Evolutionary conservation across 257 asterid species (phyloP).

Genomic region (Gentiana macrophylla): DNA sequence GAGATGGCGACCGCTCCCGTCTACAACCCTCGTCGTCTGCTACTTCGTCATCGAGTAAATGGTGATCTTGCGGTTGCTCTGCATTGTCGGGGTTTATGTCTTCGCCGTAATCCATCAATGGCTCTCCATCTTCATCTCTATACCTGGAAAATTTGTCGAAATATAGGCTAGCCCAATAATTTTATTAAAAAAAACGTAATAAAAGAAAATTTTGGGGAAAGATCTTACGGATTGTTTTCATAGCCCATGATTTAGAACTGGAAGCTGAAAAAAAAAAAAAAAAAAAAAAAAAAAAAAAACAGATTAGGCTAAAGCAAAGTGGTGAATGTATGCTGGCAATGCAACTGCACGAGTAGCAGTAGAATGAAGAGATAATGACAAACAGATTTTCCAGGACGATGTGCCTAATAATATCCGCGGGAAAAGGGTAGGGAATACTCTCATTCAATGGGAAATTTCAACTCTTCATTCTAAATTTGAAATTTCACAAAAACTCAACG

Average conservation of each 20-base stretch:
- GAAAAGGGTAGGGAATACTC: too few relatives aligned
- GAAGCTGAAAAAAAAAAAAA: neutral
- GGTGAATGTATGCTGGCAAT: neutral
- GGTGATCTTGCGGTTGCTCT: conserved; percentile 21
- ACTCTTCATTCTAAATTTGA: too few relatives aligned
- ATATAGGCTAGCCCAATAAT: conserved; percentile 17
- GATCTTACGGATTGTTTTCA: conserved; percentile 62
- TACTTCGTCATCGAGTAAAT: conserved; percentile 28
- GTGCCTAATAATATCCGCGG: too few relatives aligned
- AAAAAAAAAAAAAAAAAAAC: neutral
- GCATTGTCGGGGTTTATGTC: conserved; percentile 64
- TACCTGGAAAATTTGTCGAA: conserved; percentile 26
- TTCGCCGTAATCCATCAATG: conserved; percentile 75
- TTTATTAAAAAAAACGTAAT: neutral
- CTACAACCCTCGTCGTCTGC: conserved; percentile 29
- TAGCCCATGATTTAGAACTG: conserved; percentile 30
- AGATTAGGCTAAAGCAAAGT: neutral
- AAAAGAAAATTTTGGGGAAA: neutral
- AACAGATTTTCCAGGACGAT: too few relatives aligned
- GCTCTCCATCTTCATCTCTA: conserved; percentile 91
- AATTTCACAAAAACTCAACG: too few relatives aligned
- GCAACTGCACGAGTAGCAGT: too few relatives aligned
- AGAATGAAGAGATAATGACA: too few relatives aligned
- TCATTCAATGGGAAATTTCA: too few relatives aligned
- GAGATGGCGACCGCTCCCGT: conserved; percentile 57